Conservation (phyloP, 768 basidiomycete species). For the Leccinellum rugosiceps region DNA sequence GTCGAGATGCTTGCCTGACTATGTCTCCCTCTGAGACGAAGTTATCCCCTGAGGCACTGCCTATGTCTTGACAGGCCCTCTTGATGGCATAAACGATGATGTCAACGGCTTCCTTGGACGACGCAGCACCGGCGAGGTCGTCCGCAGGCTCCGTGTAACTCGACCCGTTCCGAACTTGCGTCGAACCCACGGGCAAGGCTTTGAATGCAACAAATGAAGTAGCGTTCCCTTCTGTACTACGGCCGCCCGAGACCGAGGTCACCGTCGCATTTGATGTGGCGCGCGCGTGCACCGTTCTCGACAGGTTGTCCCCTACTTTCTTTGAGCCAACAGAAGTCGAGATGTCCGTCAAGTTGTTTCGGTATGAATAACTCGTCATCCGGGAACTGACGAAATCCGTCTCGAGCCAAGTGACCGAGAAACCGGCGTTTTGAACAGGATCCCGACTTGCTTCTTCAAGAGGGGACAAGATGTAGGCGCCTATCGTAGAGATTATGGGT, state of each 20-base stretch:
- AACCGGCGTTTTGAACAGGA: constrained; percentile 84
- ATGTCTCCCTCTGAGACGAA: constrained; percentile 70
- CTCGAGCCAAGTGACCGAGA: constrained; percentile 76
- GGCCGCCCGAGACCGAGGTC: constrained; percentile 30
- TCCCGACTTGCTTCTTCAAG: constrained; percentile 91
- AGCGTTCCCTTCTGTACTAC: constrained; percentile 31
- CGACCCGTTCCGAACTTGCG: constrained; percentile 40
- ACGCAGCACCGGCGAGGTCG: constrained; percentile 56
- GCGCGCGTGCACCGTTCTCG: constrained; percentile 26
- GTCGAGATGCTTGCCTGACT: constrained; percentile 56
- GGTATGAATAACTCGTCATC: constrained; percentile 80
- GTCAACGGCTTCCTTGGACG: constrained; percentile 75
- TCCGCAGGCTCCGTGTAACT: constrained; percentile 57
- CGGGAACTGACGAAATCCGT: constrained; percentile 66
- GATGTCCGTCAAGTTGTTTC: constrained; percentile 53
- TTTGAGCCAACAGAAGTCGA: constrained; percentile 1
- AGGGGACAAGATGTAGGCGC: constrained; percentile 93
- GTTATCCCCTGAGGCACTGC: constrained; percentile 38
- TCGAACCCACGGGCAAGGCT: constrained; percentile 69
- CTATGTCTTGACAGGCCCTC: constrained; percentile 63
- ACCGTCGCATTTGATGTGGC: constrained; percentile 31
- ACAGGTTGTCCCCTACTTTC: constrained; percentile 17
- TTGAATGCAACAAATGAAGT: constrained; percentile 74
- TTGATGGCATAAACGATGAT: constrained; percentile 69
- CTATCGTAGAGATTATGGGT: constrained; percentile 36